These are phyloP conservation scores for Scedosporium apiospermum DNA, from an alignment of 2,329 filamentous ascomycete species.

Conservation along the genomic window DNA sequence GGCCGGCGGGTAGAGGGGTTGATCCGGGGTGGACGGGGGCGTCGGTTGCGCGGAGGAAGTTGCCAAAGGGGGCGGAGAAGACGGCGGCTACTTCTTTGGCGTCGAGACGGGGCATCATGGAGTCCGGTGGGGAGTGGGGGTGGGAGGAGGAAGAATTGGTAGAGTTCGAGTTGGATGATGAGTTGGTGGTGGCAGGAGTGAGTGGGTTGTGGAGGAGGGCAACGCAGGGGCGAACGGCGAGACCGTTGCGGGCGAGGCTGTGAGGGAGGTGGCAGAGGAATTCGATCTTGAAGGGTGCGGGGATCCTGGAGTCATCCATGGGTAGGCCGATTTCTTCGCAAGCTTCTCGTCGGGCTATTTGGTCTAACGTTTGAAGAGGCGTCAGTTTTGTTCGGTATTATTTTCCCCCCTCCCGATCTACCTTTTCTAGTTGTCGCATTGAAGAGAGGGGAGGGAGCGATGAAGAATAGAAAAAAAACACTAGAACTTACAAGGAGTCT, in stretches of 20 bases:
- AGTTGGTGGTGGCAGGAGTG: conserved; percentile 29
- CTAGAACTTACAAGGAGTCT: conserved; percentile 46
- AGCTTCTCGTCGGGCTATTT: conserved; percentile 82
- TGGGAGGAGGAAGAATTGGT: conserved; percentile 7
- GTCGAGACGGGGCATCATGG: conserved; percentile 71
- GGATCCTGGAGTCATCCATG: conserved; percentile 56
- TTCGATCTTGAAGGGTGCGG: conserved; percentile 72
- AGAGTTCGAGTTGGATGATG: conserved; percentile 6
- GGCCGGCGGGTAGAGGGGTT: conserved; percentile 36
- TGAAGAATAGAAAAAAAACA: background rate
- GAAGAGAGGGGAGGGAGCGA: background rate
- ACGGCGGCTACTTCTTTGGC: conserved; percentile 88
- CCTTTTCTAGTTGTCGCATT: background rate
- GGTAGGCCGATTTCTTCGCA: conserved; percentile 90
- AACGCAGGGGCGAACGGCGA: conserved; percentile 67
- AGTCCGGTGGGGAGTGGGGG: conserved; percentile 41
- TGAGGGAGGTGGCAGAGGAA: conserved; percentile 78
- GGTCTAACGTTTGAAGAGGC: conserved; percentile 33
- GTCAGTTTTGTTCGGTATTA: background rate
- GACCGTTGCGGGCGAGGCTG: conserved; percentile 61
- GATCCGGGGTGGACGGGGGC: conserved; percentile 28
- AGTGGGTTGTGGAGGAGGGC: conserved; percentile 55
- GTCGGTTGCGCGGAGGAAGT: conserved; percentile 61
- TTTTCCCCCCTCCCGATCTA: background rate
- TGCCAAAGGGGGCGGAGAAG: conserved; percentile 80